phyloP scores from a whole-genome alignment of 1,139 yeast species.

The Yamadazyma atlantica region DNA sequence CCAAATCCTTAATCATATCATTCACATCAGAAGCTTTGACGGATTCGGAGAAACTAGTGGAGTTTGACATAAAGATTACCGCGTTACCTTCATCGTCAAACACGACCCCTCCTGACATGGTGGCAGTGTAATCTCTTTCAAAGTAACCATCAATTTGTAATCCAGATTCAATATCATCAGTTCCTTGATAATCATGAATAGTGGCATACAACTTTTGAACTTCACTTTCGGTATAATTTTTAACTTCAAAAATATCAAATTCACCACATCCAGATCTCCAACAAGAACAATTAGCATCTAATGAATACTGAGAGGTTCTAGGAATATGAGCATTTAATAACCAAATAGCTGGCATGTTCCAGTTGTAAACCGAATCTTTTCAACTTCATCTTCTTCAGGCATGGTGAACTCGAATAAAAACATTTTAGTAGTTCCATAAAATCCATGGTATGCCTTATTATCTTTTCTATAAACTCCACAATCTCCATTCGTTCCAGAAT shows the following conservation, averaged over 20 bases:
- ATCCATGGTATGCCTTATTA: slow-evolving; percentile 93
- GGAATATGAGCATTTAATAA: slow-evolving; percentile 91
- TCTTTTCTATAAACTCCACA: slow-evolving; percentile 89
- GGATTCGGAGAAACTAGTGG: slow-evolving; percentile 46
- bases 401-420: slow-evolving; percentile 87
- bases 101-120: slow-evolving; percentile 70
- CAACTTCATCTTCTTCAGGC: slow-evolving; percentile 66
- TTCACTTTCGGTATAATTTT: slow-evolving; percentile 41
- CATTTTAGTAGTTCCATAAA: slow-evolving; percentile 74
- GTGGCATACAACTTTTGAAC: slow-evolving; percentile 59
- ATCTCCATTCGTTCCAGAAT: slow-evolving; percentile 46
- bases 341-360: slow-evolving; percentile 97
- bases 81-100: slow-evolving; percentile 62
- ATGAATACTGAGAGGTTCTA: slow-evolving; percentile 78
- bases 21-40: slow-evolving; percentile 33
- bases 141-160: slow-evolving; percentile 58
- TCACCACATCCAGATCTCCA: slow-evolving; percentile 98
- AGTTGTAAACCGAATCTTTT: slow-evolving; percentile 31
- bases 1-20: slow-evolving; percentile 32
- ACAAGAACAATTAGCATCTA: slow-evolving; percentile 79
- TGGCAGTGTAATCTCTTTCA: slow-evolving; percentile 45
- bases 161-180: slow-evolving; percentile 58
- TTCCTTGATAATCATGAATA: slow-evolving; percentile 73
- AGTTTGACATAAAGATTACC: slow-evolving; percentile 59
- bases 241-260: slow-evolving; percentile 80